Percentiles rank a stretch among this genome's conserved stretches.
Evolutionary conservation across 768 basidiomycete genomes (phyloP).

Genomic region (Collybiopsis confluens): DNA sequence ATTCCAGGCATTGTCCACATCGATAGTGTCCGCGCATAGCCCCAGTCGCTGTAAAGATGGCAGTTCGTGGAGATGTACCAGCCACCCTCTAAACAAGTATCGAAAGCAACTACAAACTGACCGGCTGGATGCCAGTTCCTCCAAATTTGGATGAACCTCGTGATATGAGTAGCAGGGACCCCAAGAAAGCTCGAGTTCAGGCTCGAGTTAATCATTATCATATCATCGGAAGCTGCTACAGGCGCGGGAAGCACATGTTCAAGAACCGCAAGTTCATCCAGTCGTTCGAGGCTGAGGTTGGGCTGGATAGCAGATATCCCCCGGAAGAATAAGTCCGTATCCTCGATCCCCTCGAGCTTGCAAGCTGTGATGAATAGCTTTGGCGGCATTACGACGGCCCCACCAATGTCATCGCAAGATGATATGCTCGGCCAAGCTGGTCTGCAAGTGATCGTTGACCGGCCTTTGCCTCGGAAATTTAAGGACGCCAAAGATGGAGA

Average conservation of each 20-base stretch:
- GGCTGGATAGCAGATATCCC: constrained; percentile 4
- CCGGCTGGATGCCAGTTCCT: constrained; percentile 5
- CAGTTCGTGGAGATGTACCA: neutral
- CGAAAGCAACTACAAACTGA: neutral
- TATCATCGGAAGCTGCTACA: too few species aligned
- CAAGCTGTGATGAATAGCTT: constrained; percentile 1
- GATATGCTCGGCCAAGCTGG: constrained; percentile 2
- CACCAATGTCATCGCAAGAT: neutral
- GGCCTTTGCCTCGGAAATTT: neutral
- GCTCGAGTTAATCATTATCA: too few species aligned
- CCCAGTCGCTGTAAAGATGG: constrained; percentile 5
- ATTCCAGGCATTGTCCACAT: neutral
- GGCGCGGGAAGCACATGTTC: neutral
- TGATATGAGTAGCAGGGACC: constrained; percentile 1
- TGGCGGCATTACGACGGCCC: neutral
- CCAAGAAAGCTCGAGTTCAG: constrained; percentile 3
- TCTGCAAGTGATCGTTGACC: neutral
- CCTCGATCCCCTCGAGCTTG: constrained; percentile 7
- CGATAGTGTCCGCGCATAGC: neutral
- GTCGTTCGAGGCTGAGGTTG: neutral
- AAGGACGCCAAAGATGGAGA: neutral
- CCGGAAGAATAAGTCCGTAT: neutral
- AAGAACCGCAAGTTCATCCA: constrained; percentile 1
- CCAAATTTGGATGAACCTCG: neutral
- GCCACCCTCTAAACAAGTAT: neutral